These are phyloP conservation scores for Carex arenaria DNA, from an alignment of 202 grass and related monocot genomes.

Conservation along the genomic window DNA sequence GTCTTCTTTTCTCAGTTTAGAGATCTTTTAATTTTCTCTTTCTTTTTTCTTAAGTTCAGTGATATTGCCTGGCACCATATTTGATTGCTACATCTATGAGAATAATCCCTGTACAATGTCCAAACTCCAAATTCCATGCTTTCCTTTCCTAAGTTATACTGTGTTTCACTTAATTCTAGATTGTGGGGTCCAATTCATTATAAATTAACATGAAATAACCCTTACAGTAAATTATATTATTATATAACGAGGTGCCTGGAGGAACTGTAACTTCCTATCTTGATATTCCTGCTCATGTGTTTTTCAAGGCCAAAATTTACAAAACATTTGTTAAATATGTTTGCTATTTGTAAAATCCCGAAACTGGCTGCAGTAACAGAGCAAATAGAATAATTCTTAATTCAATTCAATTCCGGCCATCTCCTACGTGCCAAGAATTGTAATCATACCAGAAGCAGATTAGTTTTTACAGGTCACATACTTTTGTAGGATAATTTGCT, in stretches of 20 bases:
- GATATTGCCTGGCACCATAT: not conserved
- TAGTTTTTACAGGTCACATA: not conserved
- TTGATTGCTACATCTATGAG: not conserved
- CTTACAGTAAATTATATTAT: too few species aligned
- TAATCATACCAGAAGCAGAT: not conserved
- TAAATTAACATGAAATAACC: not conserved
- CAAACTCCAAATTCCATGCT: not conserved
- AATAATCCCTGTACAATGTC: not conserved
- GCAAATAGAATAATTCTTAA: not conserved
- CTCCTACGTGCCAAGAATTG: not conserved
- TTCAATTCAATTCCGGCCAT: not conserved
- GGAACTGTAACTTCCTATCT: too few species aligned
- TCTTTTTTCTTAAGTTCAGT: not conserved
- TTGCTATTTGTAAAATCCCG: not conserved
- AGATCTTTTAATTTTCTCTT: not conserved
- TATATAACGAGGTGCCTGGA: too few species aligned
- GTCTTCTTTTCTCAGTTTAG: not conserved
- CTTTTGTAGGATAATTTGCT: not conserved
- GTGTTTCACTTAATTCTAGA: not conserved
- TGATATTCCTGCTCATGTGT: too few species aligned
- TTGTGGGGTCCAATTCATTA: not conserved
- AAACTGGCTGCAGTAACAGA: not conserved
- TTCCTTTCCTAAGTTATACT: not conserved
- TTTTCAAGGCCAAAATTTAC: too few species aligned
- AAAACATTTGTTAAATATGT: not conserved